Base-by-base conservation (phyloP, 768 basidiomycete species). In the Mycena galopus region DNA sequence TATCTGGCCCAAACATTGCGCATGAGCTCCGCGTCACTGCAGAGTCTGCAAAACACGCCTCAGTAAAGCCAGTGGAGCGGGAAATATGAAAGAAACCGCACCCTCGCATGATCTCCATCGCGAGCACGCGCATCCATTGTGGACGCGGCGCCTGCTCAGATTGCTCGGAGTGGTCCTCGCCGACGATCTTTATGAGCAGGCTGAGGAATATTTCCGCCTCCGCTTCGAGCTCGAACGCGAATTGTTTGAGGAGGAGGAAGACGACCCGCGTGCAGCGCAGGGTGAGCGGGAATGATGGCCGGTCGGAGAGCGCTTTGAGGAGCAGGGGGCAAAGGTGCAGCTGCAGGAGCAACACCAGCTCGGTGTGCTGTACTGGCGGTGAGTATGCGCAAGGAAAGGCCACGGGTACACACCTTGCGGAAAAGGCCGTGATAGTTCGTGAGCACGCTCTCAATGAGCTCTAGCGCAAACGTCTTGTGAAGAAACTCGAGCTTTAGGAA, bases 401-500 rank as follows among this genome's bases (percentile, higher is more conserved):
- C 69, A 44, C 5, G 42, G 32, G 21, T 47, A 51, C 51, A 42
- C 75, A 94, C 96, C 86, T 93, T 90, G 62, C 93, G 88, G 79
- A 97, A 96, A 0, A 96, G 85, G n/a, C 87, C 88, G 73, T 96
- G 92, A 76, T 97, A 96, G 79, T 97, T 96, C 9, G 96, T 96
- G 61, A 99, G 84, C 2, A 98, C 95, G 77, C 97, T 98, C 83
- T 99, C 97, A 42, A 99, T 96, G 64, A 99, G 84, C 82, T 99
- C 97, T n/a, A 99, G 83, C 0, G 96, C 96, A 75, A 99, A 99
- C 0, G 98, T 98, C 81, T 96, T 93, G 77, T 94, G 94, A 55
- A 99, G 84, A 61, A 87, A 90, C 25, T 94, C 91, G 56, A 98
- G 89, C 74, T 92, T 92, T 70, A 98, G 86, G 78, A 98, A 95